A percentile compares a stretch with the other conserved stretches of the same genome.
Conservation (phyloP, 176 grass and related monocot genomes). For the Saccharum officinarum region DNA sequence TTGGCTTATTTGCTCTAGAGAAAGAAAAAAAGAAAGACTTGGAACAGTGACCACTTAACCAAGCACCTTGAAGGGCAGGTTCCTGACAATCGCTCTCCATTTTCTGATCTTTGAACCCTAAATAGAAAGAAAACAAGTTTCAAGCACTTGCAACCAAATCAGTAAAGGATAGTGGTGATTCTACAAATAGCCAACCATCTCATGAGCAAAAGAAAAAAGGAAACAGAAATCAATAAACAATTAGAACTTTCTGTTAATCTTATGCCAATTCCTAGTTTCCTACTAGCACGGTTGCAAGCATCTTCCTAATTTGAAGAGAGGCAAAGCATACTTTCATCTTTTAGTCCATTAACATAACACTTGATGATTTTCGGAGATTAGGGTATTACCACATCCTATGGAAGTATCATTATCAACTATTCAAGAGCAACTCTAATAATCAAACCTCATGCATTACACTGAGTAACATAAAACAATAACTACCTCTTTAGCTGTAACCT, state of each 20-base stretch:
- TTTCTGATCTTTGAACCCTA: slow-evolving; percentile 91
- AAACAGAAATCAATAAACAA: background rate
- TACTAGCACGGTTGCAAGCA: background rate
- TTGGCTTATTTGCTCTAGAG: slow-evolving; percentile 23
- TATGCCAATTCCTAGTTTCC: background rate
- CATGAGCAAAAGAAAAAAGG: background rate
- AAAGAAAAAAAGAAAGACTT: background rate
- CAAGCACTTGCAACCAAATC: slow-evolving; percentile 22
- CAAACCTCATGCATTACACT: background rate
- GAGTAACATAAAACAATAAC: background rate
- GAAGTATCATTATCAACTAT: background rate
- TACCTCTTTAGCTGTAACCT: background rate
- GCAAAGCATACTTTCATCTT: background rate
- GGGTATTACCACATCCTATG: background rate
- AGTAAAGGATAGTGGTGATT: background rate
- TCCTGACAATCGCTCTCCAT: slow-evolving; percentile 94
- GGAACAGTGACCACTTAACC: slow-evolving; percentile 5
- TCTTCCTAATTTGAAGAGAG: background rate
- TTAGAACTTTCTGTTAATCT: background rate
- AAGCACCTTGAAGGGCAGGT: slow-evolving; percentile 92
- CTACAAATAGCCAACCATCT: slow-evolving; percentile 4
- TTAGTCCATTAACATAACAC: background rate
- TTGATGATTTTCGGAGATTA: background rate
- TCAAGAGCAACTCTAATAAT: background rate
- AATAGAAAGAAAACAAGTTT: slow-evolving; percentile 31